phyloP scores from a whole-genome alignment of 768 basidiomycete species.

The Amanita molliuscula region DNA sequence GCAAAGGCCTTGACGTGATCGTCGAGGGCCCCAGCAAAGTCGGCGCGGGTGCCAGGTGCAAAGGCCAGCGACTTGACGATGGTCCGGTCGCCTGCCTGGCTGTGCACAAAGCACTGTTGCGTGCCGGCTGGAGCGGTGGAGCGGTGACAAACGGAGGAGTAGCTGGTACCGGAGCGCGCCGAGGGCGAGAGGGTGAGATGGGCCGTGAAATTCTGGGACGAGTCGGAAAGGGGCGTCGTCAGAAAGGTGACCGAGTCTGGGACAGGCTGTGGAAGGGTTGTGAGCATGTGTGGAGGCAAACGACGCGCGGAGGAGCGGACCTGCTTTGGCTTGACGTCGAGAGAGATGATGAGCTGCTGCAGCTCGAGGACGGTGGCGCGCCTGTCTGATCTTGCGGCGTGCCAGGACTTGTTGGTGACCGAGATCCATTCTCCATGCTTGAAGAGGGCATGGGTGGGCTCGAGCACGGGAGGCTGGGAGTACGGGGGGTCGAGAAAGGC shows the following conservation, averaged over 20 bases:
- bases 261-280: constrained; percentile 13
- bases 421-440: constrained; percentile 51
- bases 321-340: constrained; percentile 31
- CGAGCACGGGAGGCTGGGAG: constrained; percentile 30
- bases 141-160: constrained; percentile 42
- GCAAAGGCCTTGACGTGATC: constrained; percentile 14
- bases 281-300: constrained; percentile 3
- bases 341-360: constrained; percentile 62
- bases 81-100: constrained; percentile 22
- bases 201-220: constrained; percentile 37
- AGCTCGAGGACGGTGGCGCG: constrained; percentile 42
- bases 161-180: constrained; percentile 33
- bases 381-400: constrained; percentile 20
- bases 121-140: constrained; percentile 14
- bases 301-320: constrained; percentile 14
- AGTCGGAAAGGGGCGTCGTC: constrained; percentile 30
- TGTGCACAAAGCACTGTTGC: constrained; percentile 29
- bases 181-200: constrained; percentile 32
- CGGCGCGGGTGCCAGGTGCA: constrained; percentile 35
- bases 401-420: constrained; percentile 47
- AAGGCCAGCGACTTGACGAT: constrained; percentile 43
- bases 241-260: constrained; percentile 26
- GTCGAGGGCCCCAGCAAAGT: constrained; percentile 32
- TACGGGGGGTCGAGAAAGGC: constrained; percentile 56
- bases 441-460: constrained; percentile 47